These are phyloP conservation scores for Parmelia sp. DNA, from an alignment of 495 filamentous ascomycete genomes.

Conservation along the genomic window DNA sequence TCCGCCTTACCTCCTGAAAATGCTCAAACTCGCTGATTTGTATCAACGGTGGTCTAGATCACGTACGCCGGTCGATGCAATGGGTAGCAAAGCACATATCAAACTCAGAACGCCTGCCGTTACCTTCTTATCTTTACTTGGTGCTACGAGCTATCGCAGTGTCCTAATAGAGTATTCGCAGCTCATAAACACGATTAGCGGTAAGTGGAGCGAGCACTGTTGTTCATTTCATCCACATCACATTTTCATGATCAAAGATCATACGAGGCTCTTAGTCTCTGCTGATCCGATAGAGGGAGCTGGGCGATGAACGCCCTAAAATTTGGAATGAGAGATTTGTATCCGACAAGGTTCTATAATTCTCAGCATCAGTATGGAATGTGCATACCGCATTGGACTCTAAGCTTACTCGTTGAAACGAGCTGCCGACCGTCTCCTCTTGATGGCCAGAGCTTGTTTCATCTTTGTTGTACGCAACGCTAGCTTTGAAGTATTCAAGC, in stretches of 20 bases:
- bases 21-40: not conserved
- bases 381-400: constrained; percentile 3
- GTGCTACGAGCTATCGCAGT: not conserved
- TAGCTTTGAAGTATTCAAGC: constrained; percentile 75
- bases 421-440: constrained; percentile 45
- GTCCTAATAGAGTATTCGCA: not conserved
- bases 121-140: not conserved
- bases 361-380: constrained; percentile 17
- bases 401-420: constrained; percentile 46
- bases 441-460: constrained; percentile 39
- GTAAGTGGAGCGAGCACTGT: not conserved
- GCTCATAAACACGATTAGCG: not conserved
- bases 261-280: constrained; percentile 44
- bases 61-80: not conserved
- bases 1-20: not conserved
- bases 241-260: constrained; percentile 12
- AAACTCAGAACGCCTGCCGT: not conserved
- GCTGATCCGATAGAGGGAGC: constrained; percentile 56
- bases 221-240: not conserved
- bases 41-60: not conserved
- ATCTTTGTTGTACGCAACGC: constrained; percentile 64
- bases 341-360: constrained; percentile 68
- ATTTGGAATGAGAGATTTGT: constrained; percentile 77
- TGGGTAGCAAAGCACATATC: not conserved
- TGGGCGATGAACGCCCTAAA: constrained; percentile 73